A percentile compares a stretch with the other conserved stretches of the same genome.
Conservation (phyloP, 495 filamentous ascomycete genomes). For the Neurospora sp. region DNA sequence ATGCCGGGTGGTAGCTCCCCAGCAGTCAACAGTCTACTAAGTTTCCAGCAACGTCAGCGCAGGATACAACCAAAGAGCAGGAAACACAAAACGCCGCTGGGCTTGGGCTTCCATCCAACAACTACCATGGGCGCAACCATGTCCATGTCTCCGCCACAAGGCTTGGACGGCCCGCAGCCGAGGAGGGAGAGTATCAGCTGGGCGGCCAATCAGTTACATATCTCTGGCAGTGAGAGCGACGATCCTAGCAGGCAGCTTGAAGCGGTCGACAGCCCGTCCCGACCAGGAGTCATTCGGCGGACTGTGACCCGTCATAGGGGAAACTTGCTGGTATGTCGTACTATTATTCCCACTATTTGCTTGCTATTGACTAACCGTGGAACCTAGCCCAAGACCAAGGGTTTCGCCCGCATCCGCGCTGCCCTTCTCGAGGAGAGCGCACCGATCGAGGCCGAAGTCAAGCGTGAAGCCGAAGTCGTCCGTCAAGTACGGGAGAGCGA, state of each 20-base stretch:
- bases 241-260: conserved; percentile 51
- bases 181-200: conserved; percentile 77
- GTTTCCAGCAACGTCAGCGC: conserved; percentile 68
- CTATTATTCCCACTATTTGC: not conserved
- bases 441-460: conserved; percentile 78
- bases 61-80: conserved; percentile 41
- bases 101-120: conserved; percentile 28
- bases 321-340: conserved; percentile 65
- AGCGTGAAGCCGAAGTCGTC: conserved; percentile 88
- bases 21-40: conserved; percentile 59
- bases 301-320: conserved; percentile 70
- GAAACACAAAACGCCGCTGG: conserved; percentile 20
- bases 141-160: conserved; percentile 35
- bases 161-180: conserved; percentile 28
- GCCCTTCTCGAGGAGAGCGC: conserved; percentile 79
- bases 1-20: conserved; percentile 44
- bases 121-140: conserved; percentile 12
- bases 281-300: conserved; percentile 48
- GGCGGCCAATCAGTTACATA: conserved; percentile 75
- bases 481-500: conserved; percentile 78
- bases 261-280: conserved; percentile 30
- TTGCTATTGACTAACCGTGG: conserved; percentile 3
- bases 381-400: conserved; percentile 77
- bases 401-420: conserved; percentile 84
- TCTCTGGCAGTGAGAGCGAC: conserved; percentile 72